A percentile compares a stretch with the other conserved stretches of the same genome.
phyloP scores from a whole-genome alignment of 768 basidiomycete genomes.

The Leucosporidium scottii region DNA sequence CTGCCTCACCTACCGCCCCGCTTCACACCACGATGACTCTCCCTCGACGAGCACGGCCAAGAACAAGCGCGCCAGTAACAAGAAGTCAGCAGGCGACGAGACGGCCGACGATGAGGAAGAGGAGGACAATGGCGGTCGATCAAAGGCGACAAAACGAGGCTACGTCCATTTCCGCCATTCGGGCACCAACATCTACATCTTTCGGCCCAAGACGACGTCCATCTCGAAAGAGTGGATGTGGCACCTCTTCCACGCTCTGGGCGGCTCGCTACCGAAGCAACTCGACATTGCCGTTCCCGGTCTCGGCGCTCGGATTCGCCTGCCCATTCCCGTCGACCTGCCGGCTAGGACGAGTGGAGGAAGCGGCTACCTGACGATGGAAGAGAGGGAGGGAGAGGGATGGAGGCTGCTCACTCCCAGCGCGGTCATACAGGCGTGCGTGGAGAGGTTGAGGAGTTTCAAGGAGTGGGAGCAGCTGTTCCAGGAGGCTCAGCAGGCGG shows the following conservation, averaged over 20 bases:
- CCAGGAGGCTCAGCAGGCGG: constrained; percentile 51
- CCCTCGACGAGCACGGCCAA: constrained; percentile 46
- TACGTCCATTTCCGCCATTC: constrained; percentile 51
- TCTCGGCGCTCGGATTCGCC: constrained; percentile 44
- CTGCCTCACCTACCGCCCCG: constrained; percentile 44
- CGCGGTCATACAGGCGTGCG: constrained; percentile 60
- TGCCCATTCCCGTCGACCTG: constrained; percentile 15
- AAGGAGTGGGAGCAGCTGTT: constrained; percentile 60
- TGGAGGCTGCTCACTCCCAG: constrained; percentile 54
- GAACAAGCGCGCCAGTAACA: too few species aligned
- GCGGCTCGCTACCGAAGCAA: constrained; percentile 59
- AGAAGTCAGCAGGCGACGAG: constrained; percentile 40
- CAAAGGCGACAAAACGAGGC: constrained; percentile 42
- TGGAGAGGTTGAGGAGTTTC: constrained; percentile 52
- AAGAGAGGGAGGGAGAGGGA: constrained; percentile 39
- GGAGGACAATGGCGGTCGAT: constrained; percentile 11
- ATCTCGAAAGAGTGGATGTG: constrained; percentile 83
- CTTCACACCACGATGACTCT: background rate
- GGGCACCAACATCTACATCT: constrained; percentile 79
- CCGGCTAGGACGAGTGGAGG: background rate
- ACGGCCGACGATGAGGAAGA: constrained; percentile 33
- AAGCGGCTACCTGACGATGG: background rate
- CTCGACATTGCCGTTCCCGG: constrained; percentile 69
- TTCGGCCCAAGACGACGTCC: constrained; percentile 70
- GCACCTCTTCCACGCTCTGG: constrained; percentile 71